Conservation (phyloP, 306 rosid species). For the barrel medic (Medicago truncatula) region MtrunA17r5.0-ANR NC_053049.1:46275001-46275500, state of each 20-base stretch:
- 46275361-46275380: conserved; percentile 17
- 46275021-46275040: conserved; percentile 21
- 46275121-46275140: background rate
- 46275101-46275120: background rate
- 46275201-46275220: conserved; percentile 35
- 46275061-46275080: conserved; percentile 1
- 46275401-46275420: conserved; percentile 6
- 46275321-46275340: background rate
- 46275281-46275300: background rate
- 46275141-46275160: conserved; percentile 55
- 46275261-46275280: conserved; percentile 54
- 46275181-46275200: conserved; percentile 58
- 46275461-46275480: too few relatives aligned
- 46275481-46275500: too few relatives aligned
- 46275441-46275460: background rate
- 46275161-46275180: conserved; percentile 58
- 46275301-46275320: background rate
- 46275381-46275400: conserved; percentile 3
- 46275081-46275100: conserved; percentile 31
- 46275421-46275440: background rate
- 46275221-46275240: conserved; percentile 50
- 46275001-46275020: background rate
- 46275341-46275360: background rate
- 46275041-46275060: conserved; percentile 1
- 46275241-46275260: conserved; percentile 56